Conservation (phyloP, 345 rosid species). For the Mercurialis annua region DNA sequence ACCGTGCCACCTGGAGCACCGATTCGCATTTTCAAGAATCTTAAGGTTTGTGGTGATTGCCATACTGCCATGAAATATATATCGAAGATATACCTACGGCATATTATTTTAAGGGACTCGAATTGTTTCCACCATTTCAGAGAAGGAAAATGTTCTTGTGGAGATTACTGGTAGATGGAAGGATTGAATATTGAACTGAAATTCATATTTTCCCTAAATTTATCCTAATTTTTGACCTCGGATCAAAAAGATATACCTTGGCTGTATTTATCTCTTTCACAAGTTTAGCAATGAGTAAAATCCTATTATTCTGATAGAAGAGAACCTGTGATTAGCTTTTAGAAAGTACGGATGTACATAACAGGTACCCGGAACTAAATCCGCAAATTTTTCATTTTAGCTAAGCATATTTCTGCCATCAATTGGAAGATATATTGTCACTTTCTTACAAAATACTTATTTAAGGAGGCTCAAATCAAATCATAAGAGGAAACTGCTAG, state of each 20-base stretch:
- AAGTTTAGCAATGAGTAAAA: no score
- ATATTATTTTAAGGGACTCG: constrained; percentile 77
- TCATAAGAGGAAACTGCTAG: background rate
- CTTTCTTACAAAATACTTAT: no score
- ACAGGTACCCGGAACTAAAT: no score
- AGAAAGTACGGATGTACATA: no score
- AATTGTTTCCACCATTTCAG: constrained; percentile 89
- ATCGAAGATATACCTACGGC: constrained; percentile 55
- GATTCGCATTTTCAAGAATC: constrained; percentile 80
- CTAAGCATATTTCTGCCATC: no score
- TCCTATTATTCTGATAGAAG: background rate
- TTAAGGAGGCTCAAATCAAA: no score
- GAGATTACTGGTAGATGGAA: constrained; percentile 69
- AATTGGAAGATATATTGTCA: no score
- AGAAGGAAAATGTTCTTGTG: constrained; percentile 83
- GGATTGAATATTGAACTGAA: background rate
- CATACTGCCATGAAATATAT: constrained; percentile 76
- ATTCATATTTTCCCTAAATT: no score
- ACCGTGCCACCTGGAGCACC: constrained; percentile 51
- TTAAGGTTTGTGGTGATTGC: constrained; percentile 90
- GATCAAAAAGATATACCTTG: no score
- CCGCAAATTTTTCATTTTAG: no score
- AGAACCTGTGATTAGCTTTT: background rate
- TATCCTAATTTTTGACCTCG: no score
- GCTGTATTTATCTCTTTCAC: no score